A percentile compares a stretch with the other conserved stretches of the same genome.
phyloP scores from a whole-genome alignment of 2,329 filamentous ascomycete species.

The Nemania serpens region DNA sequence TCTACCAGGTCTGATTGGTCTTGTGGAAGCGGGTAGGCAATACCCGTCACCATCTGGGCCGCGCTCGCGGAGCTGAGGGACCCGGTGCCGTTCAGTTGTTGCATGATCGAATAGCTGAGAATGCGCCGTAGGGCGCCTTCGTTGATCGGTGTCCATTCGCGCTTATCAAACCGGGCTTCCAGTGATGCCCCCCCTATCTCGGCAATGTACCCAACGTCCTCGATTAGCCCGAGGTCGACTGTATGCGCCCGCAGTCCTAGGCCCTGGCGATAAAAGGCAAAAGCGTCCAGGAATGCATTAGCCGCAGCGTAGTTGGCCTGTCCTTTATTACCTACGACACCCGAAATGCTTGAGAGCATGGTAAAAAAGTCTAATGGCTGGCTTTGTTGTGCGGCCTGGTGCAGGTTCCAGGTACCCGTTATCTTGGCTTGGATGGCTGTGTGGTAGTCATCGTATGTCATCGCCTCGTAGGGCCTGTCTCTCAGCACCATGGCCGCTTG shows the following conservation, averaged over 20 bases:
- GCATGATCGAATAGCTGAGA: conserved; percentile 32
- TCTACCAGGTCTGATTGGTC: too few species aligned
- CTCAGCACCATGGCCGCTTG: conserved; percentile 42
- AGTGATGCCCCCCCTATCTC: neutral
- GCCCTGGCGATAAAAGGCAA: conserved; percentile 43
- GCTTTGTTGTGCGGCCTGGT: conserved; percentile 23
- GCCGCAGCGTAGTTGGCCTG: conserved; percentile 50
- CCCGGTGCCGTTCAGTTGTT: conserved; percentile 16
- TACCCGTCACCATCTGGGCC: conserved; percentile 28
- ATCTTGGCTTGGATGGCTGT: conserved; percentile 42
- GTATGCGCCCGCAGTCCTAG: conserved; percentile 43
- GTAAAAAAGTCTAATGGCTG: neutral
- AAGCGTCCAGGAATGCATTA: conserved; percentile 48
- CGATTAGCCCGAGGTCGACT: conserved; percentile 48
- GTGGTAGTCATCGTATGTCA: conserved; percentile 39
- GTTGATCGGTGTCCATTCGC: conserved; percentile 24
- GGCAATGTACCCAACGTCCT: conserved; percentile 35
- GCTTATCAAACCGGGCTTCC: neutral
- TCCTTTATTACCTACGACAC: conserved; percentile 43
- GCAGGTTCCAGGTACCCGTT: conserved; percentile 39
- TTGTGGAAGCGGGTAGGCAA: neutral
- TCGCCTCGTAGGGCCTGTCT: conserved; percentile 35
- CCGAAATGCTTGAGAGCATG: conserved; percentile 40
- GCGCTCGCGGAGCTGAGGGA: conserved; percentile 6
- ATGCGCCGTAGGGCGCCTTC: conserved; percentile 29